These are phyloP conservation scores for Flaveria brownii DNA, from an alignment of 129 eudicot genomes.

Conservation along the genomic window DNA sequence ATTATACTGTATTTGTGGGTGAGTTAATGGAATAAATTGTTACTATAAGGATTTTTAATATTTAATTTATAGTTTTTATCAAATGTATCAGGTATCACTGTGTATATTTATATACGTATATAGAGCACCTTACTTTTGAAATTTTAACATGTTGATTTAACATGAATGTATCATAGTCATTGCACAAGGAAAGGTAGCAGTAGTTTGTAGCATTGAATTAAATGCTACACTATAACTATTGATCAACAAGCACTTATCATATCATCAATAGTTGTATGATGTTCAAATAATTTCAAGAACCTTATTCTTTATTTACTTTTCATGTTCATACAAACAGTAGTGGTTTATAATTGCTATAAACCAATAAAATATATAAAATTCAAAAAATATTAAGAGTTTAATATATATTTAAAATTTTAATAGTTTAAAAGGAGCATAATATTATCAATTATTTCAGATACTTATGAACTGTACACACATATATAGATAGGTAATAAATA, in stretches of 20 bases:
- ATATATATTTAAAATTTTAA: not conserved
- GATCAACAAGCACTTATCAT: constrained; percentile 40
- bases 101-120: no score
- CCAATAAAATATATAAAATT: not conserved
- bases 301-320: constrained; percentile 31
- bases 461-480: no score
- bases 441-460: no score
- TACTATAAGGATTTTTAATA: no score
- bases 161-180: not conserved
- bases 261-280: constrained; percentile 35
- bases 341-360: not conserved
- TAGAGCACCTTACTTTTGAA: not conserved
- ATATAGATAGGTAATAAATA: no score
- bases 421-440: not conserved
- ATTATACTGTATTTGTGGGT: no score
- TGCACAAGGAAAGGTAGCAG: constrained; percentile 23
- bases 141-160: not conserved
- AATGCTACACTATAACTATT: constrained; percentile 40
- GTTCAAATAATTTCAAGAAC: constrained; percentile 37
- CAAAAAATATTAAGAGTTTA: no score
- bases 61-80: no score
- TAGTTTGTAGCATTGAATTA: constrained; percentile 28
- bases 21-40: no score
- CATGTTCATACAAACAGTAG: constrained; percentile 28
- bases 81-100: no score